Evolutionary conservation across 768 basidiomycete genomes (phyloP), one percentile per base, ranked within the genome.

Genomic region (Jaapia argillacea): DNA sequence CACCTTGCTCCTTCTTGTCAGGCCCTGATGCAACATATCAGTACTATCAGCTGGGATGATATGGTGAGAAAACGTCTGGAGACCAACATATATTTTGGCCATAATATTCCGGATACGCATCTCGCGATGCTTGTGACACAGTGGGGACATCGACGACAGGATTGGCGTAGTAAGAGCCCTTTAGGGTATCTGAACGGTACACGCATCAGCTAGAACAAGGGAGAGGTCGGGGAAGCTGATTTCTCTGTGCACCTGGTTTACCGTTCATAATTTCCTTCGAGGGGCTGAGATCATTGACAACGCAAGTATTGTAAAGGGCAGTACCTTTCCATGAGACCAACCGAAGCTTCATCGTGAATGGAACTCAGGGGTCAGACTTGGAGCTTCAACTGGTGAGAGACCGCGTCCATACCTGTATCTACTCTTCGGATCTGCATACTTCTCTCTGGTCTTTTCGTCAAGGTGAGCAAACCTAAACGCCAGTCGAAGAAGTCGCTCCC

Each of bases 211-310:
- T 25, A 14, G 38, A 21, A 24, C 5, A 10, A n/a, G n/a, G n/a
- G n/a, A n/a, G n/a, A n/a, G n/a, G n/a, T n/a, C n/a, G n/a, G n/a
- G n/a, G n/a, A n/a, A n/a, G n/a, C n/a, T n/a, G n/a, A n/a, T n/a
- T n/a, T n/a, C n/a, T n/a, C n/a, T 12, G 41, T 56, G 50, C 47
- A 75, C 84, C 87, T 51, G 84, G 86, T 52, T 78, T 82, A 24
- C 93, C 93, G 54, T 97, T 97, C 92, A 97, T 96, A 37, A 93
- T 78, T 71, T 97, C 94, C 80, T 88, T 43, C 23, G 23, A n/a
- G 12, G 45, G 18, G n/a, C 7, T 31, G 28, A 16, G 3, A 37
- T 46, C 36, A 38, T 45, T 25, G 28, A 33, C 33, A 27, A 7
- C 7, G 13, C 16, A 23, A 37, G 33, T 6, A 24, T 13, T 48